Conservation (phyloP, 306 rosid genomes). For the Trichosanthes truncata region DNA sequence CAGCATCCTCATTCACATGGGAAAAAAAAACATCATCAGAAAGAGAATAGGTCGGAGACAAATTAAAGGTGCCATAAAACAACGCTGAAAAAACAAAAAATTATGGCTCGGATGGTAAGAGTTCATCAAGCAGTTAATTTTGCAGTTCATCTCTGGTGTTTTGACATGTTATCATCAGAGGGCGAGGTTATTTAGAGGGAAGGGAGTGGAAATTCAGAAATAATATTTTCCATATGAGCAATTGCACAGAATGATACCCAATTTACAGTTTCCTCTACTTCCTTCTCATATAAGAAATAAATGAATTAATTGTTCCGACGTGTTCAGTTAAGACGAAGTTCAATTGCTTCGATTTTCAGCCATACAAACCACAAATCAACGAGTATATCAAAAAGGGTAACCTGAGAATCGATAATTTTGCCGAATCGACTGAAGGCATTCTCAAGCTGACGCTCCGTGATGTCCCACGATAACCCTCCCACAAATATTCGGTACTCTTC, state of each 20-base stretch:
- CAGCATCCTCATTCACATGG: conserved; percentile 32
- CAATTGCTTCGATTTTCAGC: neutral
- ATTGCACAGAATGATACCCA: neutral
- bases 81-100: neutral
- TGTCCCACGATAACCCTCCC: conserved; percentile 87
- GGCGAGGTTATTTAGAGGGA: neutral
- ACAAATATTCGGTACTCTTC: conserved; percentile 88
- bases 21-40: conserved; percentile 18
- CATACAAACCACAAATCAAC: neutral
- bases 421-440: conserved; percentile 74
- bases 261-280: neutral
- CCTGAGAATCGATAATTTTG: conserved; percentile 66
- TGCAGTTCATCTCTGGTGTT: neutral
- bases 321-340: neutral
- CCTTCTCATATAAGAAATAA: neutral
- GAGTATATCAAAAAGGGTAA: conserved; percentile 11
- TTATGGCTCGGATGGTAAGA: neutral
- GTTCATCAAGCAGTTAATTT: neutral
- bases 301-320: neutral
- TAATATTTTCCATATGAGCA: neutral
- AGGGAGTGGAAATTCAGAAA: neutral
- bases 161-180: neutral
- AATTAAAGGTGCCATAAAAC: neutral
- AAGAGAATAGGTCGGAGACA: neutral
- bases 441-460: conserved; percentile 89